phyloP scores from a whole-genome alignment of 176 grass and related monocot genomes.

The Sorghum bicolor region Sorghum_bicolor_NCBIv3 NC_012876.2:60463501-60464000 shows the following conservation, averaged over 20 bases:
- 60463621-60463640: too few species aligned
- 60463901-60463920: conserved; percentile 90
- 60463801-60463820: conserved; percentile 64
- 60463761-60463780: conserved; percentile 55
- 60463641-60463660: conserved; percentile 55
- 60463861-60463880: conserved; percentile 47
- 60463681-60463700: conserved; percentile 44
- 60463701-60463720: conserved; percentile 54
- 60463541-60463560: conserved; percentile 4
- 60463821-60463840: conserved; percentile 53
- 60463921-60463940: conserved; percentile 57
- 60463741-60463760: conserved; percentile 61
- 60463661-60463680: conserved; percentile 69
- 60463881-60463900: conserved; percentile 71
- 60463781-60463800: conserved; percentile 45
- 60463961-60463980: conserved; percentile 64
- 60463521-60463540: conserved; percentile 44
- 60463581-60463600: too few species aligned
- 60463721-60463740: conserved; percentile 51
- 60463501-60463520: conserved; percentile 37
- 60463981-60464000: conserved; percentile 71
- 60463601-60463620: too few species aligned
- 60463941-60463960: conserved; percentile 67
- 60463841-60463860: background rate
- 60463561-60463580: too few species aligned